Evolutionary conservation across 208 protist species (phyloP), one percentile per base, ranked within the genome.

Genomic region (Acanthamoeba lenticulata): DNA sequence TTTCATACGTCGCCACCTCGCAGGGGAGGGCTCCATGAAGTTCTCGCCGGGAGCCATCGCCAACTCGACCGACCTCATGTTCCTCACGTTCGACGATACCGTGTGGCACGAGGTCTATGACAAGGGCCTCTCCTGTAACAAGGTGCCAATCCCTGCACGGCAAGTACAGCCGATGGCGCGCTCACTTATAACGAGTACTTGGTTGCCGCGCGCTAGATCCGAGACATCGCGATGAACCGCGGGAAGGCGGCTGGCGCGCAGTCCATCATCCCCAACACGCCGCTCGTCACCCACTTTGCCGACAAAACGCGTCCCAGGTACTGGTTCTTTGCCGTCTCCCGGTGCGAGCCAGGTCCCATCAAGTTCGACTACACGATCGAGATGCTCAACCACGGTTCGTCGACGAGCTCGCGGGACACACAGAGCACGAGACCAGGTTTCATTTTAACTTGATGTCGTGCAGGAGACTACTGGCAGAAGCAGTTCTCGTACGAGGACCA

Each of bases 401-500:
- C 65, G n/a, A 19, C 34, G n/a, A 15, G 11, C 11, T 69, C 1
- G 21, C 15, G 11, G 52, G 52, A 60, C 15, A 27, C 52, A 27
- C 52, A 60, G 15, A 27, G 21, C 52, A n/a, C n/a, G n/a, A n/a
- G n/a, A n/a, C n/a, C n/a, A n/a, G n/a, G 21, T 55, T 1, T 55
- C 15, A 24, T 55, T 55, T 24, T 55, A 52, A 52, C 45, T 9
- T 55, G 3, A 24, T 5, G 0, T 24, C 47, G 21, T 55, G 47
- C 65, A 74, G 65, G 65, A 24, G 36, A 74, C 65, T 74, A 42
- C 65, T 74, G 65, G 65, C 36, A 74, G 9, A 29, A 74, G 65
- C 65, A 74, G 65, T 74, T 74, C 65, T 74, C 65, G n/a, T 74
- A 74, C 6, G 65, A 74, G n/a, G 65, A 74, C 36, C 65, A 74